Evolutionary conservation across 805 yeast species (phyloP), one percentile per base, ranked within the genome.

Genomic region (Saccharomyces eubayanus): DNA sequence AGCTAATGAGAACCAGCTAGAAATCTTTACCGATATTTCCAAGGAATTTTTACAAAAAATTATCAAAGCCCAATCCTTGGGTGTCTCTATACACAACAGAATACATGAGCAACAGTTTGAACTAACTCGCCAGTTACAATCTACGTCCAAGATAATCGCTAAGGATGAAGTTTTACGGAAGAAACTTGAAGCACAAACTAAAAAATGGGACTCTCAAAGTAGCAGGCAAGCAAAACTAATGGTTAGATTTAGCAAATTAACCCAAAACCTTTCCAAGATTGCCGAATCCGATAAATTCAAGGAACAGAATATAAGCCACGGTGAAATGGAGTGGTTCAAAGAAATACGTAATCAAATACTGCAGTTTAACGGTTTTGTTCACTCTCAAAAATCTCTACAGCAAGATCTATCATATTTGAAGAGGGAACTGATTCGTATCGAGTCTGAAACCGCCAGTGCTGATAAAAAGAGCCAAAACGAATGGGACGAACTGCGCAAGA

Each of bases 261-360:
- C 63, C 8, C 59, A 64, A 3, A 66, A 56, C 10, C 50, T 77
- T 4, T 51, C 56, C 11, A 57, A 63, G 28, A 57, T 64, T 36
- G 61, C 57, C 31, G 50, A 48, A 30, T 55, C 57, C 8, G 47
- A 54, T 2, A 53, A 55, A 36, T 51, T 59, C 6, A 55, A 51
- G 46, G 66, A 70, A 6, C 51, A 65, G 14, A 70, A 75, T 0
- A 59, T 79, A 31, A 70, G 74, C 50, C 64, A 64, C 3, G 63
- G 71, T 10, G 84, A 80, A 60, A 65, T 67, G 51, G 64, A 58
- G 28, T 80, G 83, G 82, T 71, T 76, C 53, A 68, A 63, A 31
- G 81, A 77, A 58, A 65, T 80, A 8, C 69, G 66, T 47, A 59
- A 56, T 11, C 68, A 68, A 28, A 69, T 69, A 0, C 31, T 61